Evolutionary conservation across 108 stramenopile species (phyloP).

Genomic region (Aurantiochytrium sp.): DNA sequence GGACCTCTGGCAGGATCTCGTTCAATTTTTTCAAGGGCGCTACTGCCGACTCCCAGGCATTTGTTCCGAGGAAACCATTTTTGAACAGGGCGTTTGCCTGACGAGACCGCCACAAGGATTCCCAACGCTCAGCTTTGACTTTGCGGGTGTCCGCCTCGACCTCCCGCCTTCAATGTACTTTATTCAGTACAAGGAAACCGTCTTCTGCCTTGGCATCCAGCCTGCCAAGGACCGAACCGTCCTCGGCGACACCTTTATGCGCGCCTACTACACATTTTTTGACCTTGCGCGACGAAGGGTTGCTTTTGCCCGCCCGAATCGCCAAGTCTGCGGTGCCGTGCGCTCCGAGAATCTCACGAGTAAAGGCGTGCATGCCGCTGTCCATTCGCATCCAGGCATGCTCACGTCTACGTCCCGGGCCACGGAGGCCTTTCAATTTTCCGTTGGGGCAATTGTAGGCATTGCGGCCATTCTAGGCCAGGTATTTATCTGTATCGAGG

Average conservation of each 20-base stretch:
- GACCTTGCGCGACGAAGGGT: neutral
- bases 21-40: neutral
- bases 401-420: neutral
- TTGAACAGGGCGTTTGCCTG: neutral
- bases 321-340: neutral
- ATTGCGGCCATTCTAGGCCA: neutral
- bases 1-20: neutral
- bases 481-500: neutral
- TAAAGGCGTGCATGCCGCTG: neutral
- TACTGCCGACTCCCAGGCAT: neutral
- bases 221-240: slow-evolving; percentile 5
- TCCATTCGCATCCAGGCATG: neutral
- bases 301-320: neutral
- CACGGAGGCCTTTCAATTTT: neutral
- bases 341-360: neutral
- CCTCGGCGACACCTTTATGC: slow-evolving; percentile 1
- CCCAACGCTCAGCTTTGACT: neutral
- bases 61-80: neutral
- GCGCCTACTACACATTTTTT: neutral
- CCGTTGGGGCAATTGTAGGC: neutral
- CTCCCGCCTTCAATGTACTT: slow-evolving; percentile 1
- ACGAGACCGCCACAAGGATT: neutral
- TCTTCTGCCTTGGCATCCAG: slow-evolving; percentile 1
- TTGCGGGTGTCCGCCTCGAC: neutral
- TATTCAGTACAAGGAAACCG: neutral